Evolutionary conservation across 371 early-diverging fungal species (phyloP).

Genomic region (Syncephalastrum contaminatum): DNA sequence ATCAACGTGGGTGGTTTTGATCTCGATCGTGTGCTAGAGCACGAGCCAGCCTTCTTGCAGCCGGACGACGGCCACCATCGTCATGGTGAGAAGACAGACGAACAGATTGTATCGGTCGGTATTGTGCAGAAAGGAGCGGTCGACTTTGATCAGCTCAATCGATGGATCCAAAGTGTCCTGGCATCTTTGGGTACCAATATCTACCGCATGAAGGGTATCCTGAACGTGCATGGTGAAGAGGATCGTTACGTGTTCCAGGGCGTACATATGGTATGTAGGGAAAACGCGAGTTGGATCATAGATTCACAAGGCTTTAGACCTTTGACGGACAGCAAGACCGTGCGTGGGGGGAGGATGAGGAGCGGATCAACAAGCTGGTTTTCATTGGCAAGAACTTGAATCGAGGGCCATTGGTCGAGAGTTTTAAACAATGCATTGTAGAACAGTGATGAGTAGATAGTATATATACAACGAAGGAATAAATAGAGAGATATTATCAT

Average conservation of each 20-base stretch:
- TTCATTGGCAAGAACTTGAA: constrained; percentile 37
- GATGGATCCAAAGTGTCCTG: constrained; percentile 29
- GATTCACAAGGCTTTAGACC: constrained; percentile 11
- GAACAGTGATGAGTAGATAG: background rate
- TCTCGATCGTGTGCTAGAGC: constrained; percentile 26
- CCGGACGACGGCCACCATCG: constrained; percentile 16
- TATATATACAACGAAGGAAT: too few species aligned
- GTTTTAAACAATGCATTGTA: background rate
- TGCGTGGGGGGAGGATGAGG: constrained; percentile 24
- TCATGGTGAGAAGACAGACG: constrained; percentile 9
- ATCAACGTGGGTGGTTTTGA: constrained; percentile 31
- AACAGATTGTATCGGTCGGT: constrained; percentile 23
- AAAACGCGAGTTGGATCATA: background rate
- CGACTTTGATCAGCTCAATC: constrained; percentile 25
- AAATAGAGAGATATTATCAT: background rate
- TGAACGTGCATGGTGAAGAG: constrained; percentile 29
- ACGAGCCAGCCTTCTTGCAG: constrained; percentile 27
- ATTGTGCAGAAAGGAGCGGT: constrained; percentile 15
- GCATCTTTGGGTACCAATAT: constrained; percentile 27
- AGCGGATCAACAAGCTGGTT: constrained; percentile 23
- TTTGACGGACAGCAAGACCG: constrained; percentile 33
- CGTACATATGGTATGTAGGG: constrained; percentile 28
- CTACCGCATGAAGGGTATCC: constrained; percentile 36
- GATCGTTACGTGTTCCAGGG: constrained; percentile 42
- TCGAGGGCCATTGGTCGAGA: background rate